Evolutionary conservation across 495 filamentous ascomycete genomes (phyloP).

Genomic region (Aspergillus mulundensis): DNA sequence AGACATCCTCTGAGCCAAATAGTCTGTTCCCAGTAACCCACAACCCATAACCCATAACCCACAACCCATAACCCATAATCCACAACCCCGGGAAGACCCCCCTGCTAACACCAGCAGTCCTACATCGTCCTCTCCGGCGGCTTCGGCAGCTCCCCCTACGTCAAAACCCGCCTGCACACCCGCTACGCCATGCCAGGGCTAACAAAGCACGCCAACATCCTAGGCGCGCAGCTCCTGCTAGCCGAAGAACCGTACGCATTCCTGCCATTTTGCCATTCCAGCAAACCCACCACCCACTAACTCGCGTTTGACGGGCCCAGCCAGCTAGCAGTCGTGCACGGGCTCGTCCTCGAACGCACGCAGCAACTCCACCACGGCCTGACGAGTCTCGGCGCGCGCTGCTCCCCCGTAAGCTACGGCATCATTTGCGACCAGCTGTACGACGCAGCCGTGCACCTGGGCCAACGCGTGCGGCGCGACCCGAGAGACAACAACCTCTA

Average conservation of each 20-base stretch:
- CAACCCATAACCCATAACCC: no score
- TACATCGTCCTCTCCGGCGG: constrained; percentile 61
- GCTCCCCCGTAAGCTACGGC: constrained; percentile 55
- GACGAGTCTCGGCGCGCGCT: constrained; percentile 41
- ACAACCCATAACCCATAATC: no score
- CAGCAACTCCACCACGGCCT: constrained; percentile 43
- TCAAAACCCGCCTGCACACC: constrained; percentile 41
- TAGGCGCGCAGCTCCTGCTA: constrained; percentile 40
- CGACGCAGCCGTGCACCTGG: constrained; percentile 38
- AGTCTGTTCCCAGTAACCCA: constrained; percentile 16
- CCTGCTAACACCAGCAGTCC: not conserved
- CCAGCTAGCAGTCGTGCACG: constrained; percentile 55
- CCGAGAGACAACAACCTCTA: constrained; percentile 42
- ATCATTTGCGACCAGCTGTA: constrained; percentile 47
- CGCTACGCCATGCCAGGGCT: constrained; percentile 27
- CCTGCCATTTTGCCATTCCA: no score
- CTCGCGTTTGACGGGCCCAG: no score
- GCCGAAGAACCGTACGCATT: constrained; percentile 51
- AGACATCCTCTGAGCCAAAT: constrained; percentile 46
- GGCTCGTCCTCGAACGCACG: constrained; percentile 51
- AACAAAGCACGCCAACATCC: constrained; percentile 30
- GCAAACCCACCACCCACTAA: no score
- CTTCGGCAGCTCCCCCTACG: constrained; percentile 60
- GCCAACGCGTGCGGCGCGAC: constrained; percentile 39
- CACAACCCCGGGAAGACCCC: no score